Conservation (phyloP, 2,329 filamentous ascomycete species). For the Fusarium verticillioides region DNA sequence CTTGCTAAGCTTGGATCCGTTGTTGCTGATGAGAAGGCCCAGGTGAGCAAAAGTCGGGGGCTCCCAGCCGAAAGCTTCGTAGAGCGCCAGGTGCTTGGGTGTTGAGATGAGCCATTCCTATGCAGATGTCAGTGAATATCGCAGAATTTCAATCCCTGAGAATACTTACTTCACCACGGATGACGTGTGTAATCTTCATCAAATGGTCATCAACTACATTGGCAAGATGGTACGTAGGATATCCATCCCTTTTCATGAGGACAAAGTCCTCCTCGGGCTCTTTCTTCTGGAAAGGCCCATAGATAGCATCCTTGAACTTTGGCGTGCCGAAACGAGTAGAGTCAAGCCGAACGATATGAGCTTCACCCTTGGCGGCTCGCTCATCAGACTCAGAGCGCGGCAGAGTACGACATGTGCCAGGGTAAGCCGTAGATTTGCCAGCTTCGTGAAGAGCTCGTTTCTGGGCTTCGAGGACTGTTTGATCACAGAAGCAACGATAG, state of each 20-base stretch:
- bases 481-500: constrained; percentile 92
- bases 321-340: constrained; percentile 66
- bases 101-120: constrained; percentile 97
- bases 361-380: constrained; percentile 74
- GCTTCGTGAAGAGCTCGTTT: constrained; percentile 70
- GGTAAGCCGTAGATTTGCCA: constrained; percentile 59
- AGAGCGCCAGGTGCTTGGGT: constrained; percentile 76
- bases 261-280: constrained; percentile 81
- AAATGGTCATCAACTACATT: constrained; percentile 96
- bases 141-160: not conserved
- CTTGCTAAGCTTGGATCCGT: constrained; percentile 87
- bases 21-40: constrained; percentile 75
- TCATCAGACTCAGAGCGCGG: constrained; percentile 74
- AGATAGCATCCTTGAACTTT: constrained; percentile 80
- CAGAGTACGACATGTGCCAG: constrained; percentile 77
- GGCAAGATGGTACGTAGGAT: constrained; percentile 95
- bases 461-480: constrained; percentile 74
- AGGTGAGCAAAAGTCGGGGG: constrained; percentile 83
- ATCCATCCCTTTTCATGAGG: constrained; percentile 89
- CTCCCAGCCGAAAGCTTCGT: constrained; percentile 80
- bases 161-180: constrained; percentile 77
- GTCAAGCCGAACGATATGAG: constrained; percentile 82
- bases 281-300: constrained; percentile 72
- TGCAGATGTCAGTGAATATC: not conserved
- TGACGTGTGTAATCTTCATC: constrained; percentile 96